Percentiles rank a stretch among this genome's conserved stretches.
These are phyloP conservation scores for Mentha longifolia DNA, from an alignment of 257 asterid species.

Conservation along the genomic window DNA sequence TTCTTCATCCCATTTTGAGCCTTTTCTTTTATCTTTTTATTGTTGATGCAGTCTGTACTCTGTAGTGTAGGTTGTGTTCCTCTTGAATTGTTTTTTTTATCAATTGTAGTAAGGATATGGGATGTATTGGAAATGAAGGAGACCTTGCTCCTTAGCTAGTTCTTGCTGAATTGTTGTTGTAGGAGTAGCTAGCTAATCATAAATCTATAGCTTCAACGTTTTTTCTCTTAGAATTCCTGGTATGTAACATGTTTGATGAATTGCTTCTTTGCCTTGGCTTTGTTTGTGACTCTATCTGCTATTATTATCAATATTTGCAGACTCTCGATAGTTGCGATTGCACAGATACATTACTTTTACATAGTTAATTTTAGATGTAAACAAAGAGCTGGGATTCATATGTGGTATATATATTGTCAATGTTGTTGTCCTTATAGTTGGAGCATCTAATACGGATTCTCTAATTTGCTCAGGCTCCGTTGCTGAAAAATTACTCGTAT, in stretches of 20 bases:
- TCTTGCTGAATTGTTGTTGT: conserved; percentile 12
- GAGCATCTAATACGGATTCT: conserved; percentile 42
- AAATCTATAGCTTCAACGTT: not conserved
- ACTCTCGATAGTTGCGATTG: conserved; percentile 23
- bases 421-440: conserved; percentile 25
- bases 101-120: conserved; percentile 4
- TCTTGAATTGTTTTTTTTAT: not conserved
- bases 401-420: conserved; percentile 21
- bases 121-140: conserved; percentile 19
- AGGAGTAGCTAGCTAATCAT: not conserved
- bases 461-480: conserved; percentile 68
- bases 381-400: conserved; percentile 19
- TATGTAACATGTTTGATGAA: conserved; percentile 37
- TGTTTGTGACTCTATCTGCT: not conserved
- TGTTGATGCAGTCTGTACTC: not conserved
- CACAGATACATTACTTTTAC: conserved; percentile 13
- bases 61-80: not conserved
- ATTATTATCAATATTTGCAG: conserved; percentile 2
- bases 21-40: not conserved
- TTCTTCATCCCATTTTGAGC: not conserved
- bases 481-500: conserved; percentile 68
- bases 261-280: conserved; percentile 22
- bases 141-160: not conserved
- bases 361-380: conserved; percentile 7
- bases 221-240: not conserved